Evolutionary conservation across 1,284 basidiomycete genomes (phyloP).

Genomic region (Anthracocystis walkeri): DNA sequence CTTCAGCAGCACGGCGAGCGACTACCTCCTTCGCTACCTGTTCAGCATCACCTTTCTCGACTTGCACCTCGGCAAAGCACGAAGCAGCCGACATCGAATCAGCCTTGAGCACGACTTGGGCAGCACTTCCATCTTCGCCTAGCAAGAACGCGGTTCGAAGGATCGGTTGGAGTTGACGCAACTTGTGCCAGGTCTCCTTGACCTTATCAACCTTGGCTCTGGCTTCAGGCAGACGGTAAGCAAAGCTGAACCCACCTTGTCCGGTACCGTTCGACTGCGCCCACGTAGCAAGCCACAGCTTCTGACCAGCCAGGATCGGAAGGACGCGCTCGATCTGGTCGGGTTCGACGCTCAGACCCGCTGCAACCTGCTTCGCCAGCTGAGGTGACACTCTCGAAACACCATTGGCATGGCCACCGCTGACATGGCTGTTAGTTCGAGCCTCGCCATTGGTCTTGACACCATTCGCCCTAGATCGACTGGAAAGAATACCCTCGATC

Average conservation of each 20-base stretch:
- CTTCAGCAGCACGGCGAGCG: conserved; percentile 16
- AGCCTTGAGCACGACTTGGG: conserved; percentile 41
- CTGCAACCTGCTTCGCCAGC: conserved; percentile 21
- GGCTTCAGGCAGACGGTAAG: conserved; percentile 44
- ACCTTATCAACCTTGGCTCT: conserved; percentile 17
- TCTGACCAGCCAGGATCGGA: conserved; percentile 57
- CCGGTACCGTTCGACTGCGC: conserved; percentile 19
- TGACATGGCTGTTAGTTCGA: conserved; percentile 12
- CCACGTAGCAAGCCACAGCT: conserved; percentile 49
- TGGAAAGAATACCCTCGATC: conserved; percentile 35
- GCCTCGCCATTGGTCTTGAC: conserved; percentile 16
- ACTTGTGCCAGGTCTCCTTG: conserved; percentile 41
- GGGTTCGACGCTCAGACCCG: conserved; percentile 17
- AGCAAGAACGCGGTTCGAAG: conserved; percentile 57
- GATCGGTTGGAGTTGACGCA: conserved; percentile 52
- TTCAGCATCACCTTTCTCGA: conserved; percentile 6
- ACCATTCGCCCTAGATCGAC: conserved; percentile 11
- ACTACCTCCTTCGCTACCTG: conserved; percentile 14
- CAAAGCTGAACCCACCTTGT: conserved; percentile 54
- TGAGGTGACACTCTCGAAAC: not conserved
- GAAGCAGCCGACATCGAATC: not conserved
- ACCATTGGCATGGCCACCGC: not conserved
- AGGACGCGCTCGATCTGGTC: conserved; percentile 48
- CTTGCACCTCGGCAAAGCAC: conserved; percentile 13
- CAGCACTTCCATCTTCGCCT: conserved; percentile 21